Conservation (phyloP, 2,329 filamentous ascomycete genomes). For the Calonectria hongkongensis region DNA sequence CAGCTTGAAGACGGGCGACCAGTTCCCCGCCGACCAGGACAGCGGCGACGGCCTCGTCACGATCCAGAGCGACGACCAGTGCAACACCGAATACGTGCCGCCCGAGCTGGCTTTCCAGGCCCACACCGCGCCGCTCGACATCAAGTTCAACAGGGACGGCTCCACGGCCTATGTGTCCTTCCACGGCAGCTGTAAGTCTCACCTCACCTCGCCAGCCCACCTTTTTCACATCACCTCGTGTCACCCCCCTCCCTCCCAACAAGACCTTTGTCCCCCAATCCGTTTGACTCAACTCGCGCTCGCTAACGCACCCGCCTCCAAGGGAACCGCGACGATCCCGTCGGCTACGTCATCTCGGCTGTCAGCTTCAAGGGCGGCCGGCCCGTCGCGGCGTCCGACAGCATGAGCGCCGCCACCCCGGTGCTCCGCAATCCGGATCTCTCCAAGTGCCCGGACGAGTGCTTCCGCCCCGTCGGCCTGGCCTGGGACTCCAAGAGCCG, state of each 20-base stretch:
- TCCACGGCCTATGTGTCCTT: slow-evolving; percentile 80
- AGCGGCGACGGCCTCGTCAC: slow-evolving; percentile 54
- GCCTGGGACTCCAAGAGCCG: slow-evolving; percentile 70
- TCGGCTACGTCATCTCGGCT: slow-evolving; percentile 68
- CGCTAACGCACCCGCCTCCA: slow-evolving; percentile 15
- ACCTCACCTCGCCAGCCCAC: not conserved
- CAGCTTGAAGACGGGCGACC: slow-evolving; percentile 67
- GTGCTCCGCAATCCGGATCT: slow-evolving; percentile 75
- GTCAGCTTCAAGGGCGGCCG: slow-evolving; percentile 65
- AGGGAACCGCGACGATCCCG: slow-evolving; percentile 66
- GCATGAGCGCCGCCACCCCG: slow-evolving; percentile 68
- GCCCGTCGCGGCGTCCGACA: slow-evolving; percentile 63
- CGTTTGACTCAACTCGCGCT: not conserved
- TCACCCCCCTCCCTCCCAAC: not conserved
- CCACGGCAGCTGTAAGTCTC: slow-evolving; percentile 79
- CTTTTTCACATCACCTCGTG: not conserved
- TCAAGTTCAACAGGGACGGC: slow-evolving; percentile 77
- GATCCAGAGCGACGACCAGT: slow-evolving; percentile 66
- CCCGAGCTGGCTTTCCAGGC: slow-evolving; percentile 76
- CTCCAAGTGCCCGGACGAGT: slow-evolving; percentile 71
- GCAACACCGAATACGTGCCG: slow-evolving; percentile 64
- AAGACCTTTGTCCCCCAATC: not conserved
- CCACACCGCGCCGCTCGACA: slow-evolving; percentile 83
- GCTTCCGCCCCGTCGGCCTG: slow-evolving; percentile 79
- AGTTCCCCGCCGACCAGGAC: slow-evolving; percentile 64